Evolutionary conservation across 257 asterid genomes (phyloP), one percentile per base, ranked within the genome.

Genomic region (Nicotiana knightiana): DNA sequence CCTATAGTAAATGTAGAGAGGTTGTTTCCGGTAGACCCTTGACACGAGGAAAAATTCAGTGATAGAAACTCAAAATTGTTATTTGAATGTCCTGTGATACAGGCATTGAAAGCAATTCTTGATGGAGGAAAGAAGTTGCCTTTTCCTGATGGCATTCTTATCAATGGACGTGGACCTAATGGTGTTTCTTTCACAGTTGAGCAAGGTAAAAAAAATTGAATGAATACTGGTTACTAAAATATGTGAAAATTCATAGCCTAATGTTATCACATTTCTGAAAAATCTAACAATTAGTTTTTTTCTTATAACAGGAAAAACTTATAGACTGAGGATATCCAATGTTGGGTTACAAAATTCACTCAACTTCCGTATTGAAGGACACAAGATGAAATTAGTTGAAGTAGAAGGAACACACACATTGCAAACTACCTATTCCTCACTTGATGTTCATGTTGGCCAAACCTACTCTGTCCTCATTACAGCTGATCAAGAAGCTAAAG

Each of bases 321-420:
- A 93, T 87, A 85, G 99, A 78, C 85, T 96, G 4, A 87, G 99
- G 48, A 89, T 96, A 65, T 96, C 97, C 85, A 96, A 96, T 59
- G 94, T 93, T 33, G 99, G 99, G 64, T 68, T 96, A 81, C 95
- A 96, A 67, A 85, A 86, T 82, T 91, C 99, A 0, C 91, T 96
- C 80, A 96, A 96, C 86, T 90, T 96, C 85, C 92, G 98, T 0
- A 87, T 96, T 30, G 97, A 96, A 81, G 96, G 95, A 13, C 99
- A 96, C 92, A 93, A 87, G 84, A 87, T 93, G 97, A 91, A 86
- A 64, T 82, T 96, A 68, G 98, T 96, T 4, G 99, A 96, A 85
- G 97, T 96, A 2, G 99, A 96, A 67, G 99, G 99, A 54, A 96
- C 99, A 4, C 99, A 96, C 91, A 96, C 99, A 1, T 35, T 93